Evolutionary conservation across 78 protist species (phyloP), one percentile per base, ranked within the genome.

Genomic region (Capsaspora owczarzaki): DNA sequence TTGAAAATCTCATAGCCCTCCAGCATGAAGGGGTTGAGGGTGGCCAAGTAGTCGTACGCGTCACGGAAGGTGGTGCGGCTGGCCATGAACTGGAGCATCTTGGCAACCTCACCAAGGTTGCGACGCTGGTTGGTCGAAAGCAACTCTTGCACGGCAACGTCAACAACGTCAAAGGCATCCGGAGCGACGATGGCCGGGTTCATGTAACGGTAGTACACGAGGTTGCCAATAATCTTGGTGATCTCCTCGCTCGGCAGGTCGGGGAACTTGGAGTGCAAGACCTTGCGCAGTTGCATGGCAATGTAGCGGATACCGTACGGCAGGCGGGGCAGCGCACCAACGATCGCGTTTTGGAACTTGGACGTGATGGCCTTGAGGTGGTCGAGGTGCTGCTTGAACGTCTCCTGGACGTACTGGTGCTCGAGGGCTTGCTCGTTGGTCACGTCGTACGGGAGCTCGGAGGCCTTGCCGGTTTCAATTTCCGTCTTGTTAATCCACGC

Each of bases 161-260:
- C 80, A 40, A 76, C 40, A 10, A 76, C 80, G 53, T 31, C 80
- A 22, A 76, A 76, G 47, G 46, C 46, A 1, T 77, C 81, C 16
- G 81, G 81, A 6, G 81, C 46, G 33, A 77, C 72, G 23, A 77
- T 77, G 74, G 72, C 81, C 41, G 81, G 81, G 56, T 77, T 77
- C 47, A 77, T 41, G 72, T 61, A 77, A 10, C 81, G 81, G 81
- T 77, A 77, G 56, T 77, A 77, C 14, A 77, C 16, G 25, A 77
- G 38, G 41, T 56, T 56, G 74, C 81, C 81, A 16, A 77, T 2
- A 8, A 61, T 40, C 72, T 77, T 77, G 51, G 22, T 2, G 33
- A 77, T 6, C 47, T 60, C 81, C 19, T 27, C 42, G 38, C 27
- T 43, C 8, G 20, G 1, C 31, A 60, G 60, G 2, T 56, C 22